These are phyloP conservation scores for Ceratocystis smalleyi DNA, from an alignment of 2,329 filamentous ascomycete genomes.

Conservation along the genomic window DNA sequence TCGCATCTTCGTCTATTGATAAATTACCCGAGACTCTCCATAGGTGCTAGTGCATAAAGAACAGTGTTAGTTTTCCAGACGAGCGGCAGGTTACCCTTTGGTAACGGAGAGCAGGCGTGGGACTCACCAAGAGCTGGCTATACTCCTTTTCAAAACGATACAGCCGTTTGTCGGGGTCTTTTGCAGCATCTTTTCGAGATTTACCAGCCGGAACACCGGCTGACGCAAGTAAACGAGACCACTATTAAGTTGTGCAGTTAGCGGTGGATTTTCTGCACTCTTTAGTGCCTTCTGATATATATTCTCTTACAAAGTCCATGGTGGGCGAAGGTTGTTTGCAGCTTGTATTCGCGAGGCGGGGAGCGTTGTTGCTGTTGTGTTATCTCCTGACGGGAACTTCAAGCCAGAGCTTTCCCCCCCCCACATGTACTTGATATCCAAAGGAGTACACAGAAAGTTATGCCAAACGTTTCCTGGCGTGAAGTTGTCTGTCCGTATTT, in stretches of 20 bases:
- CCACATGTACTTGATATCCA: neutral
- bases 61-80: neutral
- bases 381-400: neutral
- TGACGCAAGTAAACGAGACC: slow-evolving; percentile 51
- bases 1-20: slow-evolving; percentile 42
- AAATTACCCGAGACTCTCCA: slow-evolving; percentile 49
- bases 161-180: slow-evolving; percentile 47
- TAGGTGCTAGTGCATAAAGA: slow-evolving; percentile 23
- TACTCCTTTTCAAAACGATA: slow-evolving; percentile 55
- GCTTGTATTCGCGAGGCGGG: neutral
- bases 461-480: neutral
- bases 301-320: slow-evolving; percentile 11
- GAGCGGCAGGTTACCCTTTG: neutral
- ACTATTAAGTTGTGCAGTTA: slow-evolving; percentile 28
- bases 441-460: neutral
- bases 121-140: slow-evolving; percentile 41
- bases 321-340: neutral
- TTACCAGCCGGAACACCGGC: slow-evolving; percentile 40
- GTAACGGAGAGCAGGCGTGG: neutral
- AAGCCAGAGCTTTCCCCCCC: neutral
- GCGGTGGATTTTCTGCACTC: neutral
- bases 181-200: slow-evolving; percentile 43
- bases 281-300: neutral
- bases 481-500: no score
- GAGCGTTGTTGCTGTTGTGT: neutral